Percentiles rank a stretch among this genome's conserved stretches.
Evolutionary conservation across 305 asterid genomes (phyloP).

Genomic region (Fraxinus baroniana): DNA sequence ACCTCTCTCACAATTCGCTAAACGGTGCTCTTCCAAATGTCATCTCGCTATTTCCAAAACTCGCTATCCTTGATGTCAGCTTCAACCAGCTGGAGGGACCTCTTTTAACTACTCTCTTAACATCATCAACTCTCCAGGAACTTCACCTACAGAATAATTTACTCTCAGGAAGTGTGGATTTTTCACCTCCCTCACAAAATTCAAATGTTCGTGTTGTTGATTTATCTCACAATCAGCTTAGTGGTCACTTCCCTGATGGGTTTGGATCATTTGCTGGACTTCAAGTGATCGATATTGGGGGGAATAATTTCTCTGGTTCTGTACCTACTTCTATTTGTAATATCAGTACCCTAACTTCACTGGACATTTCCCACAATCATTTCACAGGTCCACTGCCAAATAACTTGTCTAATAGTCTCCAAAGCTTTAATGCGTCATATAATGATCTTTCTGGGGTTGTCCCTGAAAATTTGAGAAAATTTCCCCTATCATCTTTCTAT

Average conservation of each 20-base stretch:
- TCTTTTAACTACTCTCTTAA: constrained; percentile 51
- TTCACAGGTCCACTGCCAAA: constrained; percentile 71
- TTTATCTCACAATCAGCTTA: constrained; percentile 62
- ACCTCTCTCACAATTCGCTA: constrained; percentile 70
- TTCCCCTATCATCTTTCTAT: constrained; percentile 76
- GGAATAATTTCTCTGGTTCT: constrained; percentile 76
- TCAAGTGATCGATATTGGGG: constrained; percentile 56
- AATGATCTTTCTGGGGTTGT: constrained; percentile 85
- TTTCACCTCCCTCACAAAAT: constrained; percentile 46
- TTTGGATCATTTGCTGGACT: constrained; percentile 59
- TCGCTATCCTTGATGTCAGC: constrained; percentile 72
- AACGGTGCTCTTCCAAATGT: constrained; percentile 67
- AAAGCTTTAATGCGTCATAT: constrained; percentile 71
- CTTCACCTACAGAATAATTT: constrained; percentile 68
- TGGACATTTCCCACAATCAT: constrained; percentile 66
- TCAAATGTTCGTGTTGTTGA: constrained; percentile 59
- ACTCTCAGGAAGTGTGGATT: constrained; percentile 58
- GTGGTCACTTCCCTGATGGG: constrained; percentile 61
- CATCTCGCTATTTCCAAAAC: constrained; percentile 59
- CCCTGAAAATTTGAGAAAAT: constrained; percentile 82
- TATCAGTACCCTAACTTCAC: constrained; percentile 42
- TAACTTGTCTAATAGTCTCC: constrained; percentile 59
- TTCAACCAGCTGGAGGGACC: constrained; percentile 72
- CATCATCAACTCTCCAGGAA: constrained; percentile 63
- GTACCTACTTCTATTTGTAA: constrained; percentile 59